Conservation (phyloP, 2,329 filamentous ascomycete genomes). For the Lachnellula arida region DNA sequence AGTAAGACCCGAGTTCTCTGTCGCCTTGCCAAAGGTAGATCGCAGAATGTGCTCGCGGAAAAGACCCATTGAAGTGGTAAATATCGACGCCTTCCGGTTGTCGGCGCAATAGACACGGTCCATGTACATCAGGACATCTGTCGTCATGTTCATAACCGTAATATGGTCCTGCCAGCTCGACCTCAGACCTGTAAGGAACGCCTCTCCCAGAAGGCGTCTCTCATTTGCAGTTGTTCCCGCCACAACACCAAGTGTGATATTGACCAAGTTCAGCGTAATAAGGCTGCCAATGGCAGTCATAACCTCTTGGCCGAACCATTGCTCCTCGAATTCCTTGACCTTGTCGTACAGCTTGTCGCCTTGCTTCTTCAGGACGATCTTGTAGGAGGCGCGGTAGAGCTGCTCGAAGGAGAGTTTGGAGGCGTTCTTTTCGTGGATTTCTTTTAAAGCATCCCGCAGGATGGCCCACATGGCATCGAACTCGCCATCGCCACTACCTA, state of each 20-base stretch:
- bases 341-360: slow-evolving; percentile 75
- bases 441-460: slow-evolving; percentile 69
- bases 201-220: slow-evolving; percentile 73
- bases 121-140: slow-evolving; percentile 96
- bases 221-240: slow-evolving; percentile 67
- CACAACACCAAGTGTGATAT: slow-evolving; percentile 52
- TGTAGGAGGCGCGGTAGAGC: slow-evolving; percentile 89
- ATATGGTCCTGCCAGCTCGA: slow-evolving; percentile 85
- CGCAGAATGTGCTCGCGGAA: slow-evolving; percentile 84
- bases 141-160: slow-evolving; percentile 91
- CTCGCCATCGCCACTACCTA: slow-evolving; percentile 57
- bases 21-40: slow-evolving; percentile 37
- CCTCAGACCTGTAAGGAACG: slow-evolving; percentile 71
- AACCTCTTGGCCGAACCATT: slow-evolving; percentile 74
- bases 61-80: slow-evolving; percentile 75
- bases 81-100: slow-evolving; percentile 70
- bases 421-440: slow-evolving; percentile 91
- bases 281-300: slow-evolving; percentile 64
- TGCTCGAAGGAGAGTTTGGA: slow-evolving; percentile 90
- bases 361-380: slow-evolving; percentile 85
- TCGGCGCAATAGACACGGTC: slow-evolving; percentile 80
- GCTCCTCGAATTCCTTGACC: slow-evolving; percentile 74
- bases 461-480: slow-evolving; percentile 83
- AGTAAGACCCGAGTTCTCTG: slow-evolving; percentile 39
- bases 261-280: slow-evolving; percentile 64